A percentile compares a stretch with the other conserved stretches of the same genome.
phyloP scores from a whole-genome alignment of 192 early-diverging fungal genomes.

The Glomus cerebriforme region DNA sequence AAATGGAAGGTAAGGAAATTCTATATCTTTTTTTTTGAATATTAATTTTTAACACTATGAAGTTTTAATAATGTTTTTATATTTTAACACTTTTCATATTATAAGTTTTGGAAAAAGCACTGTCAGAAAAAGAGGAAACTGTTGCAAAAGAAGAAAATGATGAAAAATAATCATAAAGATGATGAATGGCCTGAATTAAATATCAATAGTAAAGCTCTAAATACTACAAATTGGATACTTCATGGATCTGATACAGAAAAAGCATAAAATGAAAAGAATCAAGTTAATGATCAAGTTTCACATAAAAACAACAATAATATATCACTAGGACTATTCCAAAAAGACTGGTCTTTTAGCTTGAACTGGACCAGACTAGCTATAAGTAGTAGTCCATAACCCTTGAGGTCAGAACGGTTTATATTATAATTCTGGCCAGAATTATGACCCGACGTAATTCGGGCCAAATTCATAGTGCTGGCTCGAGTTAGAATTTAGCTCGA shows the following conservation, averaged over 20 bases:
- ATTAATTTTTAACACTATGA: neutral
- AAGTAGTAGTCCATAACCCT: too few relatives aligned
- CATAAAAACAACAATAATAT: neutral
- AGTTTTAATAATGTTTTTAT: conserved; percentile 33
- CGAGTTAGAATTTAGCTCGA: too few relatives aligned
- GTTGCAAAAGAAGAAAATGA: neutral
- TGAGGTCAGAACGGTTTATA: too few relatives aligned
- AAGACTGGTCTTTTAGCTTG: too few relatives aligned
- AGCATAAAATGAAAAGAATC: neutral
- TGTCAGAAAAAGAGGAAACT: neutral
- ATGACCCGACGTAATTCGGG: too few relatives aligned
- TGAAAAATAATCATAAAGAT: neutral
- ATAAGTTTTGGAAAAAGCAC: neutral
- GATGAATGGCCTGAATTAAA: neutral
- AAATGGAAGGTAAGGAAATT: conserved; percentile 53
- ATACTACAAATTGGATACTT: neutral
- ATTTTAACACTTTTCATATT: neutral
- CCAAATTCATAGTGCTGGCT: too few relatives aligned
- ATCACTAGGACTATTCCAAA: too few relatives aligned
- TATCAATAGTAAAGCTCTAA: neutral
- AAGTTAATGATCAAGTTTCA: neutral
- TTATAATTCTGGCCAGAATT: too few relatives aligned
- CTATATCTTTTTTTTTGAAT: neutral
- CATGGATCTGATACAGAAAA: neutral
- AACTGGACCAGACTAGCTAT: too few relatives aligned